phyloP scores from a whole-genome alignment of 495 filamentous ascomycete genomes.

The Aspergillus taichungensis region DNA sequence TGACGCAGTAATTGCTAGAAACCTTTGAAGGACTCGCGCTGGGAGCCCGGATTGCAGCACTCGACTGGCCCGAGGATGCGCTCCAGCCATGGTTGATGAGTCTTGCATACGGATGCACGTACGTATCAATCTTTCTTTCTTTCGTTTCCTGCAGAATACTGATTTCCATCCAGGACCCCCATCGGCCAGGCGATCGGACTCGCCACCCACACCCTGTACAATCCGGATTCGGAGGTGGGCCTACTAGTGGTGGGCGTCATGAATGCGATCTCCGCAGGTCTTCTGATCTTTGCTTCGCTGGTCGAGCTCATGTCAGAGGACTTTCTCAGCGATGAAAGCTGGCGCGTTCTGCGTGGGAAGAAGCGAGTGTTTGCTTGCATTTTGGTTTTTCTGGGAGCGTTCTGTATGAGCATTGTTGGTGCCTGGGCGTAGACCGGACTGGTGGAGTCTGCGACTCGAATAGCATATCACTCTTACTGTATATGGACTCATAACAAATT shows the following conservation, averaged over 20 bases:
- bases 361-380: conserved; percentile 58
- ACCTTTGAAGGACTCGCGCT: conserved; percentile 62
- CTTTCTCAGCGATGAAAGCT: conserved; percentile 53
- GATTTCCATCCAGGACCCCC: conserved; percentile 54
- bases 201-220: conserved; percentile 48
- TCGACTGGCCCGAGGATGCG: conserved; percentile 35
- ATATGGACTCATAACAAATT: no score
- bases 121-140: conserved; percentile 4
- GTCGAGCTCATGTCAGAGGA: conserved; percentile 57
- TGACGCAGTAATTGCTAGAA: conserved; percentile 24
- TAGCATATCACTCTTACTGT: no score
- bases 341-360: conserved; percentile 50
- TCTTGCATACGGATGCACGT: conserved; percentile 61
- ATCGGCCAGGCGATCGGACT: conserved; percentile 78
- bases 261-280: conserved; percentile 59
- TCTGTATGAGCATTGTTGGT: conserved; percentile 74
- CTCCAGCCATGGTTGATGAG: conserved; percentile 54
- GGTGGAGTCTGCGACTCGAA: no score
- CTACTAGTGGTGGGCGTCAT: conserved; percentile 59
- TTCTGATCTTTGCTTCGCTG: conserved; percentile 52
- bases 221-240: conserved; percentile 54
- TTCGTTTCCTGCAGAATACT: background rate
- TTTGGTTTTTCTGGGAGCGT: conserved; percentile 61
- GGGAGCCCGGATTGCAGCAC: conserved; percentile 57
- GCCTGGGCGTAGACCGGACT: conserved; percentile 56